Evolutionary conservation across 2,329 filamentous ascomycete genomes (phyloP).

Genomic region (Paecilomyces variotii): DNA sequence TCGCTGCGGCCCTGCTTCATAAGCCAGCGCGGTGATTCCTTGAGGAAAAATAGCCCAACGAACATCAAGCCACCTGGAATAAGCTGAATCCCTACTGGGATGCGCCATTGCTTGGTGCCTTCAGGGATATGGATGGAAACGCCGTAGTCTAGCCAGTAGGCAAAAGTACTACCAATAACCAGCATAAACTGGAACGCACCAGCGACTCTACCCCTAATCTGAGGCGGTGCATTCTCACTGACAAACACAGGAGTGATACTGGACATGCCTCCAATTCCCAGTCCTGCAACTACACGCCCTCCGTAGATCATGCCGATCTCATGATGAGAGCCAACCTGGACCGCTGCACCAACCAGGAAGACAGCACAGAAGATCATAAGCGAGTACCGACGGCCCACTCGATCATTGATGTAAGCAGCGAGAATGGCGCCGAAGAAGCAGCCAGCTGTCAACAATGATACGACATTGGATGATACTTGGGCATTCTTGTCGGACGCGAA

Average conservation of each 20-base stretch:
- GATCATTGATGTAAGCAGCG: slow-evolving; percentile 27
- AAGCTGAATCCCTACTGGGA: slow-evolving; percentile 47
- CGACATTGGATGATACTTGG: slow-evolving; percentile 31
- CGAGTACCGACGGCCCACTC: slow-evolving; percentile 26
- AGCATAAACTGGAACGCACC: slow-evolving; percentile 31
- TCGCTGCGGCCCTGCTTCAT: slow-evolving; percentile 43
- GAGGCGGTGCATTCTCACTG: slow-evolving; percentile 25
- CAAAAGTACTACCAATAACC: slow-evolving; percentile 38
- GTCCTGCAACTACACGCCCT: slow-evolving; percentile 29
- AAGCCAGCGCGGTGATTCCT: slow-evolving; percentile 48
- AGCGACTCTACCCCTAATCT: slow-evolving; percentile 25
- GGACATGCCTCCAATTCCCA: slow-evolving; percentile 32
- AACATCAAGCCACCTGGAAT: slow-evolving; percentile 45
- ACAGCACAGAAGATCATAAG: slow-evolving; percentile 25
- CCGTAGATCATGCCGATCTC: slow-evolving; percentile 26
- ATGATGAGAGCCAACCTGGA: slow-evolving; percentile 25
- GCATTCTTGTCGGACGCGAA: slow-evolving; percentile 27
- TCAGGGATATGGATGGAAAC: slow-evolving; percentile 38
- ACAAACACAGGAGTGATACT: slow-evolving; percentile 32
- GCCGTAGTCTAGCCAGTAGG: slow-evolving; percentile 48
- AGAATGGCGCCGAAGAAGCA: slow-evolving; percentile 33
- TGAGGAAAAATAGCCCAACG: slow-evolving; percentile 43
- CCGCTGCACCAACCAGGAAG: slow-evolving; percentile 27
- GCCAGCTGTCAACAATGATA: slow-evolving; percentile 29
- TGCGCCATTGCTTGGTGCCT: slow-evolving; percentile 44